Evolutionary conservation across 208 protist genomes (phyloP).

Genomic region (Acanthamoeba rhysodes): DNA sequence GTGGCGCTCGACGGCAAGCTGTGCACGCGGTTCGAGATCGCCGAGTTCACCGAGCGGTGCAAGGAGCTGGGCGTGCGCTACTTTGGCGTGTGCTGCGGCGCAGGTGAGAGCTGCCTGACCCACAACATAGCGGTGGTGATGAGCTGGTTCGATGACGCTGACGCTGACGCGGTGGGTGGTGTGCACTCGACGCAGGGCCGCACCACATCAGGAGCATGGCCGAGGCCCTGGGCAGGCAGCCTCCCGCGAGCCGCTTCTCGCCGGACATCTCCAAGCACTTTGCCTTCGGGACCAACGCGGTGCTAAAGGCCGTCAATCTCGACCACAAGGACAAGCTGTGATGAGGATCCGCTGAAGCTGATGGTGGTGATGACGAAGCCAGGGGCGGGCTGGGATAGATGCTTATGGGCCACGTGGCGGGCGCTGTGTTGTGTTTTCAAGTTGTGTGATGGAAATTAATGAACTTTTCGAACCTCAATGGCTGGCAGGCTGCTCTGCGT

Average conservation of each 20-base stretch:
- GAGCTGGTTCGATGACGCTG: not conserved
- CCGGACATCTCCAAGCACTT: constrained; percentile 72
- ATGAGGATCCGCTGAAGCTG: too few species aligned
- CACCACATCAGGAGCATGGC: constrained; percentile 68
- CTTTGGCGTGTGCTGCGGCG: constrained; percentile 70
- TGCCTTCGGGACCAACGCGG: constrained; percentile 38
- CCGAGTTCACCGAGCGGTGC: constrained; percentile 18
- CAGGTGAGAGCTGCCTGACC: not conserved
- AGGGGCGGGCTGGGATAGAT: too few species aligned
- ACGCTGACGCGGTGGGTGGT: not conserved
- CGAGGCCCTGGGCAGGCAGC: constrained; percentile 13
- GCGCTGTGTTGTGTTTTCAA: too few species aligned
- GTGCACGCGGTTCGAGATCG: constrained; percentile 63
- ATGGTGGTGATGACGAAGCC: too few species aligned
- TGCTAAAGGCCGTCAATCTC: not conserved
- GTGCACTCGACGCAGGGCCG: not conserved
- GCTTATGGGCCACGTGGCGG: too few species aligned
- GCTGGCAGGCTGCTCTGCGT: too few species aligned
- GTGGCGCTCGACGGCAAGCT: constrained; percentile 47
- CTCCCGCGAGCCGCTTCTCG: constrained; percentile 40
- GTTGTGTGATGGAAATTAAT: too few species aligned
- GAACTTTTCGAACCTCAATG: too few species aligned
- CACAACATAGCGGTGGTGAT: not conserved
- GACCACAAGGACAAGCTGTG: constrained; percentile 71
- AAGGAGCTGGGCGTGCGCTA: constrained; percentile 68